Evolutionary conservation across 495 filamentous ascomycete species (phyloP), one percentile per base, ranked within the genome.

Genomic region (Symbiotaphrina buchneri): DNA sequence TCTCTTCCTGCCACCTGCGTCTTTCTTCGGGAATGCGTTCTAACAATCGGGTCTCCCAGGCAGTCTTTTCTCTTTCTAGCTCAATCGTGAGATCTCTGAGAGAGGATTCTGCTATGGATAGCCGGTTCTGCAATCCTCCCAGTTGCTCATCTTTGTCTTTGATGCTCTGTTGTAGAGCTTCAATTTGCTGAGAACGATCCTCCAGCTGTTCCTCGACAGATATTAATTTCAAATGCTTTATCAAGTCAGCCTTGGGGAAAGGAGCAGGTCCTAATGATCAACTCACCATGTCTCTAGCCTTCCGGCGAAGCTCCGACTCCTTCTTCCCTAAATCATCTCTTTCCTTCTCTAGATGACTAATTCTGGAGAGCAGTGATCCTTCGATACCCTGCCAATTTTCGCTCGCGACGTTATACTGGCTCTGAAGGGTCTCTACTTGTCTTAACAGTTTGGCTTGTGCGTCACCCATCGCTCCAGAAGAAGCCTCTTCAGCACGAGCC

Each of bases 381-480:
- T 99, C 85, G 28, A 95, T 77, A 0, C 82, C 78, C 37, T 94
- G 83, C 90, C 90, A 99, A 47, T 95, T 99, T 41, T 91, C 83
- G 37, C 78, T 85, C 2, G 90, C 87, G 30, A 82, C 68, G 0
- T 81, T 73, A 49, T 99, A 91, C 49, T 99, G 90, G 3, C 76
- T 85, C 52, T 95, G 90, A 30, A 99, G 53, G 2, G 80, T 94
- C 58, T 99, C 90, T 18, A 95, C 71, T 51, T 95, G 90, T 27
- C 90, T 69, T 14, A 94, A 56, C 15, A 99, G 59, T 46, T 94
- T 93, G 15, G 74, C 80, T 41, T 91, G 82, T 0, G 78, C 70
- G 45, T 95, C 83, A 5, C 82, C 75, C 4, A 64, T 64, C 24
- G 68, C 63, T 13, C 81, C 76, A 4, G 81, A 82, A 0, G 82